A percentile compares a stretch with the other conserved stretches of the same genome.
These are phyloP conservation scores for Nannizziopsis arthrosporioides DNA, from an alignment of 2,329 filamentous ascomycete genomes.

Conservation along the genomic window DNA sequence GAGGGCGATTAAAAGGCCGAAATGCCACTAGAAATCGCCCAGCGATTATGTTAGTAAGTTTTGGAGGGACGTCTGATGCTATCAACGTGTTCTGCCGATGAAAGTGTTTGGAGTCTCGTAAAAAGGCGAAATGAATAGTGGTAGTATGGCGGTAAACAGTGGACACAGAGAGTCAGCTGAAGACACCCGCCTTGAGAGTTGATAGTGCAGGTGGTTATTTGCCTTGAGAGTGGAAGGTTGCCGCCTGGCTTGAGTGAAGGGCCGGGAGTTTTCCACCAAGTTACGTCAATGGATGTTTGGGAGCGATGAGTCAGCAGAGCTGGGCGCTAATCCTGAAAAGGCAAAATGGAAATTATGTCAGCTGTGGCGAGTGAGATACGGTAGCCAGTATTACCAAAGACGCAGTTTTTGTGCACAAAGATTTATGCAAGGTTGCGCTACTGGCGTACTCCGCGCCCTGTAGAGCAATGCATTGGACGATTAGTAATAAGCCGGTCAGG, in stretches of 20 bases:
- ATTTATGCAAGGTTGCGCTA: conserved; percentile 5
- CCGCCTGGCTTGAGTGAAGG: too few relatives aligned
- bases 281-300: neutral
- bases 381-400: neutral
- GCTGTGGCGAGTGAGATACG: neutral
- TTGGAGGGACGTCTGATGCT: too few relatives aligned
- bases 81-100: too few relatives aligned
- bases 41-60: too few relatives aligned
- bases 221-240: too few relatives aligned
- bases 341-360: neutral
- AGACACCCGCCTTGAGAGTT: neutral
- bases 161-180: neutral
- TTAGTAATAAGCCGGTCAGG: too few relatives aligned
- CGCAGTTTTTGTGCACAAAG: conserved; percentile 6
- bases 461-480: neutral
- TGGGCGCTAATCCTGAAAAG: neutral
- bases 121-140: too few relatives aligned
- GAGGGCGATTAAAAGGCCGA: too few relatives aligned
- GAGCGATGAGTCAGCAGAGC: neutral
- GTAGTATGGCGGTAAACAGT: too few relatives aligned
- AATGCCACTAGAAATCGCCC: too few relatives aligned
- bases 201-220: neutral
- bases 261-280: too few relatives aligned
- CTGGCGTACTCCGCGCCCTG: neutral
- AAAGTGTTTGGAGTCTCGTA: too few relatives aligned